Evolutionary conservation across 2,329 filamentous ascomycete species (phyloP).

Genomic region (Clarireedia hainanense): DNA sequence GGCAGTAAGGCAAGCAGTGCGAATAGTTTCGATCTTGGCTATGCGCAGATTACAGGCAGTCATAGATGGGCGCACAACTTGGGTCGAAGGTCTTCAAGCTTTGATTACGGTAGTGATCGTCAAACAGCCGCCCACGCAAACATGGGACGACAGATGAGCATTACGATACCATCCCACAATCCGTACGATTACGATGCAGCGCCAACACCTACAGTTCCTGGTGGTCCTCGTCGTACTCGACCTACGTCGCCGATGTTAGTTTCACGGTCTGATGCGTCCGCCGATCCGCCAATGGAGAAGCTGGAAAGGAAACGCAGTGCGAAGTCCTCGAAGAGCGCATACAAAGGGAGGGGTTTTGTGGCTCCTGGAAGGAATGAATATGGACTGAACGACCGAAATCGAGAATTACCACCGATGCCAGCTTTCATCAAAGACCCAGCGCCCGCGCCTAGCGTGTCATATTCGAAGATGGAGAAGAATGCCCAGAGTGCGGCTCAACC

Average conservation of each 20-base stretch:
- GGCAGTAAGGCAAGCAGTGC: conserved; percentile 66
- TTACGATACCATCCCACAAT: conserved; percentile 13
- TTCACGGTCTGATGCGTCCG: conserved; percentile 16
- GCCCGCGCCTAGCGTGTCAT: conserved; percentile 44
- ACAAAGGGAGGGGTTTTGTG: conserved; percentile 33
- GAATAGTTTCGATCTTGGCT: conserved; percentile 58
- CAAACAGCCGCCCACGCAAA: conserved; percentile 26
- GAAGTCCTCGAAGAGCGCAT: conserved; percentile 41
- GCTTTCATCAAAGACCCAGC: conserved; percentile 39
- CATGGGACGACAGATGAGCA: conserved; percentile 25
- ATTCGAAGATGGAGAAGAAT: conserved; percentile 38
- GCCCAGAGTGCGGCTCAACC: conserved; percentile 30
- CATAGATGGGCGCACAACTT: conserved; percentile 47
- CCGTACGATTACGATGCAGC: conserved; percentile 65
- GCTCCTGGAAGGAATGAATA: conserved; percentile 28
- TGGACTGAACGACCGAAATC: conserved; percentile 26
- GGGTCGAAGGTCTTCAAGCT: conserved; percentile 58
- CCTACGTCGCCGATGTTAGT: conserved; percentile 32
- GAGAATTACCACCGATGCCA: conserved; percentile 26
- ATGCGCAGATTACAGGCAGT: conserved; percentile 47
- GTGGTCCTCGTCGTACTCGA: conserved; percentile 57
- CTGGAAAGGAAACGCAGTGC: conserved; percentile 50
- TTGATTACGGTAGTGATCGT: conserved; percentile 54
- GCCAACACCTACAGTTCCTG: conserved; percentile 76
- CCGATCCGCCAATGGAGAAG: conserved; percentile 28